Evolutionary conservation across 345 rosid genomes (phyloP), one percentile per base, ranked within the genome.

Genomic region (Rhodamnia argentea): DNA sequence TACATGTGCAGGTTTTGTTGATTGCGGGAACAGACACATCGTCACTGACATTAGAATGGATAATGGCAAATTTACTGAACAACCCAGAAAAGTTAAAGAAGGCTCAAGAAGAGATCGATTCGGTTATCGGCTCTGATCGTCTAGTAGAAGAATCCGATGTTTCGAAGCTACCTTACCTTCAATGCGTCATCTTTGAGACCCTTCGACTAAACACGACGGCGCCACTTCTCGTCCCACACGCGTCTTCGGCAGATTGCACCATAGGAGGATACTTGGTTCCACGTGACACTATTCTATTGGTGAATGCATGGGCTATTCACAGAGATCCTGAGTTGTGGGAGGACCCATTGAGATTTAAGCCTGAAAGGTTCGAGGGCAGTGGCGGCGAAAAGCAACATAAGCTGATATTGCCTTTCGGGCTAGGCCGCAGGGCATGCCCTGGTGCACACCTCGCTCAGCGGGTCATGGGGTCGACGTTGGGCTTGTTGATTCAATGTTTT

Each of bases 301-400:
- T 90, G 37, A 94, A 94, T 22, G 90, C 62, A 6, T 94, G 95
- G 94, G 94, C 93, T 16, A 94, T 94, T 50, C 94, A 92, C 16
- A 84, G 91, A 81, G 93, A 94, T 83, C 91, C 92, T 5, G 10
- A 44, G 11, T 7, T 88, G 18, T 94, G 95, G 95, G 91, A 88
- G 16, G 93, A 92, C 5, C 88, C 92, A 6, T 82, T 85, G 18
- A 76, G 40, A 6, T 94, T 94, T 60, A 87, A 90, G 75, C 95
- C 96, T 2, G 93, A 92, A 83, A 92, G 95, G 53, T 93, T 91
- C 6, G 90, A 89, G 58, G 87, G 40, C 7, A 89, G 10, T 70
- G 78, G 13, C 13, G 24, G 82, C 5, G 90, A 84, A n/a, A 85
- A 83, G 44, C 85, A 84, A 22, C 62, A 55, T 5, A 94, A 90